phyloP scores from a whole-genome alignment of 371 early-diverging fungal genomes.

The Mucor piriformis region DNA sequence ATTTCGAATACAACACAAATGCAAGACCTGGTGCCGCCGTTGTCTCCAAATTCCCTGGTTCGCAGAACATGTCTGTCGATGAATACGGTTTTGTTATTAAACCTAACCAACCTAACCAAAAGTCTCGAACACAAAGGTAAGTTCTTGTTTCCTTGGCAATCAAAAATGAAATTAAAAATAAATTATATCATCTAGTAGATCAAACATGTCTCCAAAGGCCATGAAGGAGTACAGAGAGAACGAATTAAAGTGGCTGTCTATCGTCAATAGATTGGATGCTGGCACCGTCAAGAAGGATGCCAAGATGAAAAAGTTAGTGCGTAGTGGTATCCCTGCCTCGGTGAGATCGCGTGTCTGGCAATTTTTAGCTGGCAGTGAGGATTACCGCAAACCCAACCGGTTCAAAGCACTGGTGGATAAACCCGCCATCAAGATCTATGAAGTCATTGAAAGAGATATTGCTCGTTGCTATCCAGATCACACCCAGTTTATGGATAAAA shows the following conservation, averaged over 20 bases:
- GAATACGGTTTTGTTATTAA: conserved; percentile 64
- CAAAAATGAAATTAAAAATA: no score
- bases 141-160: no score
- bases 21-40: background rate
- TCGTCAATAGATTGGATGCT: conserved; percentile 48
- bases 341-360: conserved; percentile 78
- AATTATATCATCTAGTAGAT: no score
- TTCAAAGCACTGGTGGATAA: conserved; percentile 19
- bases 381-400: conserved; percentile 43
- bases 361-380: conserved; percentile 58
- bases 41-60: background rate
- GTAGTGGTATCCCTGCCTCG: conserved; percentile 75
- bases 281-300: conserved; percentile 50
- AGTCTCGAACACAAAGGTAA: background rate
- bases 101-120: background rate
- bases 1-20: background rate
- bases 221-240: conserved; percentile 55
- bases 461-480: conserved; percentile 86
- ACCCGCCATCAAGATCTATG: conserved; percentile 42
- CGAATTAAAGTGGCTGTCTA: conserved; percentile 55
- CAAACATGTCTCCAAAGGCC: conserved; percentile 32
- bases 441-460: conserved; percentile 91
- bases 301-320: conserved; percentile 70
- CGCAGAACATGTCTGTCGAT: conserved; percentile 32
- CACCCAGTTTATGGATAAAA: conserved; percentile 64